Conservation (phyloP, 768 basidiomycete genomes). For the Suillus tomentosus region DNA sequence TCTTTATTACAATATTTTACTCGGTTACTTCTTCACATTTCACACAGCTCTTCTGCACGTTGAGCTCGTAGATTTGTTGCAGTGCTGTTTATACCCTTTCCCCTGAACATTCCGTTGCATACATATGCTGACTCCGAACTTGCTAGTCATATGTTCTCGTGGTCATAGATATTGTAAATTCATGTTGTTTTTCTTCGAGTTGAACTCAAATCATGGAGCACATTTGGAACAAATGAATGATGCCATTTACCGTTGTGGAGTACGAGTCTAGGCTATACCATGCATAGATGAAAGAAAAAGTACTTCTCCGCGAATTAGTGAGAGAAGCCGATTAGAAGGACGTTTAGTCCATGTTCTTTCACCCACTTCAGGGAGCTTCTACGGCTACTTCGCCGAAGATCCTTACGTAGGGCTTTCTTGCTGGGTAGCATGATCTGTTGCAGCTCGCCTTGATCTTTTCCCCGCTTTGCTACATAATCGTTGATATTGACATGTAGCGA, state of each 20-base stretch:
- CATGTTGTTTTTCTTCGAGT: neutral
- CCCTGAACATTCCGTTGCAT: neutral
- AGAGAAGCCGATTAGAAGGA: slow-evolving; percentile 59
- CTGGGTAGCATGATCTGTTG: slow-evolving; percentile 63
- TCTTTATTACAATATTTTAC: slow-evolving; percentile 3
- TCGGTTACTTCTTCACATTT: neutral
- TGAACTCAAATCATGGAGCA: neutral
- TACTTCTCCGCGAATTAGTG: slow-evolving; percentile 25
- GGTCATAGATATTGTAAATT: neutral
- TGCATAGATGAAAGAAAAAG: neutral
- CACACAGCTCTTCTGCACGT: neutral
- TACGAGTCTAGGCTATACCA: neutral
- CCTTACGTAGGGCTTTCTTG: slow-evolving; percentile 60
- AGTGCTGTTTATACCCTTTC: slow-evolving; percentile 6
- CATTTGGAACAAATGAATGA: neutral
- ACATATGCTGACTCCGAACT: neutral
- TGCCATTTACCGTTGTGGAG: neutral
- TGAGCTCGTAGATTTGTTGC: neutral
- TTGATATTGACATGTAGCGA: slow-evolving; percentile 70
- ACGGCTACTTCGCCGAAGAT: slow-evolving; percentile 52
- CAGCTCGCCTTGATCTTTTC: slow-evolving; percentile 62
- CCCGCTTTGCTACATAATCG: slow-evolving; percentile 70
- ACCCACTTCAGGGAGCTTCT: slow-evolving; percentile 54
- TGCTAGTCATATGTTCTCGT: neutral
- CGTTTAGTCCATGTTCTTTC: slow-evolving; percentile 63